phyloP scores from a whole-genome alignment of 371 early-diverging fungal species.

The Lichtheimia hyalospora region DNA sequence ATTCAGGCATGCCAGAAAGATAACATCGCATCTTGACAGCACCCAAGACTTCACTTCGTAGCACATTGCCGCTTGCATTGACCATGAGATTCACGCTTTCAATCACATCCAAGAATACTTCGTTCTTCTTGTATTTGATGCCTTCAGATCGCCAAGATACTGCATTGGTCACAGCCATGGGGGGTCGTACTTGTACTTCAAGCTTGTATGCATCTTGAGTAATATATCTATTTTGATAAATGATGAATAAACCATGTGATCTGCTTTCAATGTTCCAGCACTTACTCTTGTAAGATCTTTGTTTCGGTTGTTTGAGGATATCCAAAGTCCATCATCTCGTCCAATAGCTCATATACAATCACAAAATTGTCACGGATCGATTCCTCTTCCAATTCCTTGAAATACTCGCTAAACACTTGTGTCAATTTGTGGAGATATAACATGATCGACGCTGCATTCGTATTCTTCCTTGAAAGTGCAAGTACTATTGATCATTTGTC shows the following conservation, averaged over 20 bases:
- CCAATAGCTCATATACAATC: conserved; percentile 94
- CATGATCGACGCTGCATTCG: conserved; percentile 94
- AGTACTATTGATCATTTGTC: conserved; percentile 59
- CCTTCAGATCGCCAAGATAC: conserved; percentile 98
- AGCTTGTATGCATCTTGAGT: conserved; percentile 97
- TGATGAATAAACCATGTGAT: no score
- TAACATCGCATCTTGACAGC: conserved; percentile 96
- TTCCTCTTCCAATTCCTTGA: conserved; percentile 98
- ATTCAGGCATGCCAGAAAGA: conserved; percentile 98
- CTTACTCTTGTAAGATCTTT: conserved; percentile 91
- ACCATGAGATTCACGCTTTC: conserved; percentile 95
- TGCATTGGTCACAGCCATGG: conserved; percentile 97
- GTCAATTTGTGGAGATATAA: conserved; percentile 92
- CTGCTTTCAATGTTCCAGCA: no score
- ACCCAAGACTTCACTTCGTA: conserved; percentile 96
- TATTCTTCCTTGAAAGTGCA: conserved; percentile 95
- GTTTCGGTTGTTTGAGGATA: conserved; percentile 98
- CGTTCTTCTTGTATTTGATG: conserved; percentile 96
- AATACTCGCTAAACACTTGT: conserved; percentile 95
- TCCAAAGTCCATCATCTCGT: conserved; percentile 99
- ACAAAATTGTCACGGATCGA: conserved; percentile 94
- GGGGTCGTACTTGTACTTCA: conserved; percentile 87
- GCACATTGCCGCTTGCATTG: conserved; percentile 92
- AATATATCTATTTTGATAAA: conserved; percentile 52
- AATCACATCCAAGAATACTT: conserved; percentile 97